These are phyloP conservation scores for Camelina sativa DNA, from an alignment of 345 rosid genomes.

Conservation along the genomic window DNA sequence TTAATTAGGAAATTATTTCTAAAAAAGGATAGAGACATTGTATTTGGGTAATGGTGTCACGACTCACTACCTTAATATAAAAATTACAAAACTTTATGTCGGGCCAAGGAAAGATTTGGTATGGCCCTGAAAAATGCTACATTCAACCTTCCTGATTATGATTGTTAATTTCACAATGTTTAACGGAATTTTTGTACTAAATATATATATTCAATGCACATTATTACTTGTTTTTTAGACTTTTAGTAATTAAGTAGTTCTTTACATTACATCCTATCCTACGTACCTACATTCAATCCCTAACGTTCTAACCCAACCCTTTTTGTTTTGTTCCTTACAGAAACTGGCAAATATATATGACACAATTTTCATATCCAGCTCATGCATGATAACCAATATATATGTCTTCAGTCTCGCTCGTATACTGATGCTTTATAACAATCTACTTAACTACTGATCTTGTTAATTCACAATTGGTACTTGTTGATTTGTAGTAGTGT, in stretches of 20 bases:
- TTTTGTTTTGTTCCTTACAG: neutral
- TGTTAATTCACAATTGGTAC: neutral
- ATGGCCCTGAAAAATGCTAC: slow-evolving; percentile 37
- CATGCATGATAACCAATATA: neutral
- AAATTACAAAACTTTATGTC: slow-evolving; percentile 16
- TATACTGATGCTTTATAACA: neutral
- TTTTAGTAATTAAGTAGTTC: neutral
- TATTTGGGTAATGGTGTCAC: slow-evolving; percentile 26
- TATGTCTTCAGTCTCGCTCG: neutral
- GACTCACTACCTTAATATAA: slow-evolving; percentile 14
- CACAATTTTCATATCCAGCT: neutral
- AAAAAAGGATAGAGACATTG: neutral
- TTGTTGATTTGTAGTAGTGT: neutral
- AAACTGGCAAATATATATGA: neutral
- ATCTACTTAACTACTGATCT: neutral
- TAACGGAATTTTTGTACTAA: neutral
- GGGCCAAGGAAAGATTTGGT: slow-evolving; percentile 25
- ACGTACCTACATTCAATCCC: neutral
- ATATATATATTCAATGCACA: neutral
- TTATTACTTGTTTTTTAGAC: neutral
- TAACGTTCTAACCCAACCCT: neutral
- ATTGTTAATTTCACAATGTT: neutral
- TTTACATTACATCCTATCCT: neutral
- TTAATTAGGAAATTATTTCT: neutral
- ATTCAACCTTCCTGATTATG: slow-evolving; percentile 19